Percentiles rank a stretch among this genome's conserved stretches.
These are phyloP conservation scores for Neofusicoccum cordaticola DNA, from an alignment of 2,329 filamentous ascomycete genomes.

Conservation along the genomic window DNA sequence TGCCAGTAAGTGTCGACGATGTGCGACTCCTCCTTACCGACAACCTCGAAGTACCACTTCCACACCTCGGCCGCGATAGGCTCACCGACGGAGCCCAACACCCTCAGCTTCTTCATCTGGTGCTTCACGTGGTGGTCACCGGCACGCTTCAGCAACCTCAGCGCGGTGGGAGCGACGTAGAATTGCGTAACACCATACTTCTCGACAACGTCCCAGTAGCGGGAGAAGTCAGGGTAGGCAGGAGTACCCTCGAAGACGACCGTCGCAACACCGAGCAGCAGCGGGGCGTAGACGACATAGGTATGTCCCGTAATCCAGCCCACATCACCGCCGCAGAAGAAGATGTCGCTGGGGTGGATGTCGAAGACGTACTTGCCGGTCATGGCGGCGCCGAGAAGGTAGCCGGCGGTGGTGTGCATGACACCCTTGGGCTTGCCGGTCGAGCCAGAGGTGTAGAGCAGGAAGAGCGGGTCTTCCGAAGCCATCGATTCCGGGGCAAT, in stretches of 20 bases:
- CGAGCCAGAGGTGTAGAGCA: conserved; percentile 96
- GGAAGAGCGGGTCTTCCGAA: conserved; percentile 93
- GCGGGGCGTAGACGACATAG: conserved; percentile 94
- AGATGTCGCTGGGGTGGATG: conserved; percentile 87
- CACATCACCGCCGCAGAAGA: conserved; percentile 97
- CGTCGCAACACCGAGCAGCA: conserved; percentile 87
- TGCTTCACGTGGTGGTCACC: conserved; percentile 89
- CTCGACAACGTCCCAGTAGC: conserved; percentile 98
- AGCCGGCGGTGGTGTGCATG: conserved; percentile 94
- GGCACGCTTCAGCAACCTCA: conserved; percentile 90
- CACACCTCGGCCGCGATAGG: conserved; percentile 97
- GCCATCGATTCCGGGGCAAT: conserved; percentile 83
- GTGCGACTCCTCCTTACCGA: conserved; percentile 90
- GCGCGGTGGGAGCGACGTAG: conserved; percentile 93
- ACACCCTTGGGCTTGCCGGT: conserved; percentile 99
- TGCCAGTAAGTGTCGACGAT: conserved; percentile 99
- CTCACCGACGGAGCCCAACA: conserved; percentile 93
- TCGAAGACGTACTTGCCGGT: conserved; percentile 99
- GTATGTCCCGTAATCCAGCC: conserved; percentile 99
- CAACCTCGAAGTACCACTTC: conserved; percentile 98
- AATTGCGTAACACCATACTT: conserved; percentile 96
- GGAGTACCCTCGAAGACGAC: conserved; percentile 98
- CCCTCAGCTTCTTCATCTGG: conserved; percentile 82
- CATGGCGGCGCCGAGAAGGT: conserved; percentile 86
- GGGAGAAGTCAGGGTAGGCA: conserved; percentile 94